Conservation (phyloP, 1,284 basidiomycete genomes). For the Sutorius eximius region DNA sequence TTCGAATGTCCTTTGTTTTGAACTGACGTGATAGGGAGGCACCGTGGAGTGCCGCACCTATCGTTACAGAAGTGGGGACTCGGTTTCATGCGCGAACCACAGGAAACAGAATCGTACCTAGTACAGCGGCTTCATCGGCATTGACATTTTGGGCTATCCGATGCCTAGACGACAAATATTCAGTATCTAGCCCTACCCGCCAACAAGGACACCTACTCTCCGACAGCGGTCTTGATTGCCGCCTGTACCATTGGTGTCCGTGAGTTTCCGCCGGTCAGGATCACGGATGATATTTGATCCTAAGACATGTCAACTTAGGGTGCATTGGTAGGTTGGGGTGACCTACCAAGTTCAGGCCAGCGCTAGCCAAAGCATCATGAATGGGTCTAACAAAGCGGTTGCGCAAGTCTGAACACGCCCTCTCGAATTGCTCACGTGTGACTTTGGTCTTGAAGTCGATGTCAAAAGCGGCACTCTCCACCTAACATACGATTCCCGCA, state of each 20-base stretch:
- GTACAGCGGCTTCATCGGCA: conserved; percentile 93
- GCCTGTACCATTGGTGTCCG: conserved; percentile 91
- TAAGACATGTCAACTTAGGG: conserved; percentile 28
- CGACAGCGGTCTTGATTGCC: conserved; percentile 74
- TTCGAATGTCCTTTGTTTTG: conserved; percentile 92
- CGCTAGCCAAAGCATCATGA: conserved; percentile 68
- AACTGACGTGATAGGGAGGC: conserved; percentile 89
- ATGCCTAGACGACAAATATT: conserved; percentile 42
- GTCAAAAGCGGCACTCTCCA: conserved; percentile 89
- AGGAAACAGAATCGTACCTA: conserved; percentile 49
- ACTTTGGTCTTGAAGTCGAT: conserved; percentile 86
- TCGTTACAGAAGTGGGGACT: conserved; percentile 3
- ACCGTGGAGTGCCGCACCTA: conserved; percentile 87
- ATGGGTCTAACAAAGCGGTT: conserved; percentile 73
- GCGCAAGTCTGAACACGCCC: conserved; percentile 62
- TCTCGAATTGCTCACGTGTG: conserved; percentile 78
- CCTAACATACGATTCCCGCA: conserved; percentile 39
- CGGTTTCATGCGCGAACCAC: not conserved
- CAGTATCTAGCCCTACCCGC: conserved; percentile 2
- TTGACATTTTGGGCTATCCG: conserved; percentile 95
- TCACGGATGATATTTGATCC: conserved; percentile 83
- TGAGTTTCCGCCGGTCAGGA: conserved; percentile 88
- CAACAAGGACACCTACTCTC: conserved; percentile 51
- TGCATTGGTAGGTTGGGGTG: not conserved
- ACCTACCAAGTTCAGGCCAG: conserved; percentile 65